A percentile compares a stretch with the other conserved stretches of the same genome.
These are phyloP conservation scores for Debaryomyces coudertii DNA, from an alignment of 1,139 yeast genomes.

Conservation along the genomic window DNA sequence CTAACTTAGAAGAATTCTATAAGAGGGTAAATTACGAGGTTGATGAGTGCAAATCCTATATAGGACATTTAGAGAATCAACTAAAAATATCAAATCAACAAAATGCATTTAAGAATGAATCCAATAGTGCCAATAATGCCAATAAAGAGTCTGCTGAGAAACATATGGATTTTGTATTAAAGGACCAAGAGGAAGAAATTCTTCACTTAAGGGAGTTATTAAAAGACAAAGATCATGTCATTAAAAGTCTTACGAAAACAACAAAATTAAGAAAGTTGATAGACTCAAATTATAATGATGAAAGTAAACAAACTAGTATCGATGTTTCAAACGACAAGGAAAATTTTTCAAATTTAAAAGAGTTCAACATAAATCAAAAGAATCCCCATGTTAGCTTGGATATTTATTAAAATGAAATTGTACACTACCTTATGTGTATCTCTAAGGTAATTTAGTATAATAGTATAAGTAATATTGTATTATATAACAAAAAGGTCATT, in stretches of 20 bases:
- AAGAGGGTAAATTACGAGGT: conserved; percentile 50
- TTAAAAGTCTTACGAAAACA: conserved; percentile 69
- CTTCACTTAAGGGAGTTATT: conserved; percentile 62
- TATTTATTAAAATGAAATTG: conserved; percentile 2
- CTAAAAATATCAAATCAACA: conserved; percentile 35
- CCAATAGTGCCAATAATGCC: conserved; percentile 3
- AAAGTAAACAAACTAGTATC: conserved; percentile 1
- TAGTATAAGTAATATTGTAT: not conserved
- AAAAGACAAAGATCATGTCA: conserved; percentile 74
- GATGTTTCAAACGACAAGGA: conserved; percentile 20
- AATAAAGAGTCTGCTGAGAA: conserved; percentile 15
- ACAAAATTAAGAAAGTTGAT: conserved; percentile 53
- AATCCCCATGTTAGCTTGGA: conserved; percentile 15
- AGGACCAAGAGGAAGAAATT: conserved; percentile 74
- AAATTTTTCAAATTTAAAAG: conserved; percentile 20
- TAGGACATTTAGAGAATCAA: conserved; percentile 62
- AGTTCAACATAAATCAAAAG: conserved; percentile 27
- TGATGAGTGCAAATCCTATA: conserved; percentile 67
- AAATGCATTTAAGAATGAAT: conserved; percentile 14
- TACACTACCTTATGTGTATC: not conserved
- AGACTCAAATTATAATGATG: conserved; percentile 29
- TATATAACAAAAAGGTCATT: not conserved
- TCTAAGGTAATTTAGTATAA: not conserved
- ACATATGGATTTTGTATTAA: conserved; percentile 33
- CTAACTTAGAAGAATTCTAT: conserved; percentile 51